Evolutionary conservation across 2,329 filamentous ascomycete species (phyloP).

Genomic region (Aspergillus persii): DNA sequence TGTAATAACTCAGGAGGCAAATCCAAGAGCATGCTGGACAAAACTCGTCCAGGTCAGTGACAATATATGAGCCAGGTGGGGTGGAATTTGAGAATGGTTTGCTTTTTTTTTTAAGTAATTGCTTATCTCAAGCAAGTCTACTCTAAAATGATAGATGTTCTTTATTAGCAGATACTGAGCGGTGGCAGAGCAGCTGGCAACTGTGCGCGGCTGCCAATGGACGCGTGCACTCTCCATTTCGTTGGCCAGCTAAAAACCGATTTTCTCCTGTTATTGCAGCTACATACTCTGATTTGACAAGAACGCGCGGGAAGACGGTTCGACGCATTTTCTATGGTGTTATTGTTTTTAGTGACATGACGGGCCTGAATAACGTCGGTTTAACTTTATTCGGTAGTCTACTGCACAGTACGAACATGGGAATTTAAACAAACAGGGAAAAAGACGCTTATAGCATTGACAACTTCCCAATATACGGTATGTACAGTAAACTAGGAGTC

Average conservation of each 20-base stretch:
- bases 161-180: neutral
- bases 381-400: too few relatives aligned
- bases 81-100: neutral
- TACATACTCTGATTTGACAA: neutral
- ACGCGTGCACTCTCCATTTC: neutral
- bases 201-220: neutral
- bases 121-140: neutral
- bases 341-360: neutral
- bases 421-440: neutral
- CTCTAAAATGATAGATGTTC: neutral
- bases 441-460: neutral
- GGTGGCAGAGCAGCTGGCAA: neutral
- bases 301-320: neutral
- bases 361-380: neutral
- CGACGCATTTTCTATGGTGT: neutral
- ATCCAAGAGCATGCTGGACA: neutral
- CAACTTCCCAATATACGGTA: neutral
- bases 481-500: neutral
- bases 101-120: neutral
- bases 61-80: neutral
- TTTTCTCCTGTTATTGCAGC: neutral
- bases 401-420: neutral
- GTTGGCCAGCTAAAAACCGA: neutral
- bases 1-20: slow-evolving; percentile 1
- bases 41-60: neutral